Evolutionary conservation across 768 basidiomycete species (phyloP).

Genomic region (Lactarius evosmus): DNA sequence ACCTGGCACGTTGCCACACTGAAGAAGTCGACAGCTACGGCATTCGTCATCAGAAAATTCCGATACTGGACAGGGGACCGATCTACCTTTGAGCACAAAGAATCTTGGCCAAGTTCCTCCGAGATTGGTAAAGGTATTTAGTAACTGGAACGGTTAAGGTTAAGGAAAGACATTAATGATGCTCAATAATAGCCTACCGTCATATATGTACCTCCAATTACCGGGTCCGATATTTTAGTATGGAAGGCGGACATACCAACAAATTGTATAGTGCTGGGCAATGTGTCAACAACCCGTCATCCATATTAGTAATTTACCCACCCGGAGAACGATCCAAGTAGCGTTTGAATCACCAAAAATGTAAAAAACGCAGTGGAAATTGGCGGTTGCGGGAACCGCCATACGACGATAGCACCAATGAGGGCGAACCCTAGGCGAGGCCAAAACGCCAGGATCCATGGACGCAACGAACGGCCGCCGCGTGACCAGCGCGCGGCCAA

Average conservation of each 20-base stretch:
- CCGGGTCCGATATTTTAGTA: slow-evolving; percentile 90
- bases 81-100: slow-evolving; percentile 84
- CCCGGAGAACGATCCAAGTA: slow-evolving; percentile 82
- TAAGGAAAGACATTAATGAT: background rate
- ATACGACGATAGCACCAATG: slow-evolving; percentile 72
- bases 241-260: slow-evolving; percentile 99
- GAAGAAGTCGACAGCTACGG: slow-evolving; percentile 79
- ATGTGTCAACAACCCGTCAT: slow-evolving; percentile 13
- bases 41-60: slow-evolving; percentile 23
- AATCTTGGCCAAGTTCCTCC: slow-evolving; percentile 98
- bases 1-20: slow-evolving; percentile 82
- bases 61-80: background rate
- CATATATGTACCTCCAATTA: slow-evolving; percentile 99
- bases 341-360: slow-evolving; percentile 76
- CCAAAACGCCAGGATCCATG: slow-evolving; percentile 93
- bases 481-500: slow-evolving; percentile 88
- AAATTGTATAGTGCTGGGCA: slow-evolving; percentile 88
- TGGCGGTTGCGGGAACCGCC: slow-evolving; percentile 78
- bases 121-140: slow-evolving; percentile 95
- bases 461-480: slow-evolving; percentile 72
- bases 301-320: slow-evolving; percentile 39
- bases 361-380: slow-evolving; percentile 74
- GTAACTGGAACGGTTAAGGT: slow-evolving; percentile 54
- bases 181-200: slow-evolving; percentile 56
- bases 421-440: slow-evolving; percentile 73